Base-by-base conservation (phyloP, 768 basidiomycete species). In the Neoboletus brunneissimus region DNA sequence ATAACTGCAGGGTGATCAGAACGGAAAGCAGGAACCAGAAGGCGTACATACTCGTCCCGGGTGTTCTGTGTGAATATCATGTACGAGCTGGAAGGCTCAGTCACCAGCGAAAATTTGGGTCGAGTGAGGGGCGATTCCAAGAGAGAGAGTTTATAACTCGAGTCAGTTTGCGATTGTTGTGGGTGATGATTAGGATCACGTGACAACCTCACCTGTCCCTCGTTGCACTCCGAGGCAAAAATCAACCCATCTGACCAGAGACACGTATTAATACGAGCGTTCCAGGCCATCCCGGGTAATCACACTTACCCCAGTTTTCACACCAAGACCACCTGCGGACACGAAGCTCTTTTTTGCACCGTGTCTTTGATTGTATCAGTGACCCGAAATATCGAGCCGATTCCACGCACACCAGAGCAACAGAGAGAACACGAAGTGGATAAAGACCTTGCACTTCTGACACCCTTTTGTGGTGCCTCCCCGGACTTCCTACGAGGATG, bases 51-150 rank as follows among this genome's bases (percentile, higher is more conserved):
- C 90, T 93, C 90, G 90, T 93, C 90, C 67, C 90, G 84, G 72
- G 90, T 93, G 80, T 82, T 85, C 72, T 88, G 82, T 67, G 88
- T 89, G 83, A 87, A 93, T 76, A 83, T 79, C 90, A 92, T 92
- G 78, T 73, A 81, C 79, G 59, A 72, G 72, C 72, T 57, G 42
- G 20, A 11, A 53, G 35, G 65, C 69, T 70, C 59, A 42, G 42
- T 2, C 22, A 37, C 27, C 40, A 35, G 35, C 27, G 43, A 48
- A 62, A 60, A 8, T 38, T 54, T 44, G 35, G 15, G 29, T 18
- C 10, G 15, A 13, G 12, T 9, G 40, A 57, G 23, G 29, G 18
- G 22, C 2, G 34, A 57, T 48, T 15, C n/a, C 0, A 34, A 35
- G n/a, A n/a, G 25, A 35, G n/a, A n/a, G 25, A 54, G 44, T 57